Evolutionary conservation across 1,284 basidiomycete genomes (phyloP), one percentile per base, ranked within the genome.

Genomic region (Moesziomyces sp.): DNA sequence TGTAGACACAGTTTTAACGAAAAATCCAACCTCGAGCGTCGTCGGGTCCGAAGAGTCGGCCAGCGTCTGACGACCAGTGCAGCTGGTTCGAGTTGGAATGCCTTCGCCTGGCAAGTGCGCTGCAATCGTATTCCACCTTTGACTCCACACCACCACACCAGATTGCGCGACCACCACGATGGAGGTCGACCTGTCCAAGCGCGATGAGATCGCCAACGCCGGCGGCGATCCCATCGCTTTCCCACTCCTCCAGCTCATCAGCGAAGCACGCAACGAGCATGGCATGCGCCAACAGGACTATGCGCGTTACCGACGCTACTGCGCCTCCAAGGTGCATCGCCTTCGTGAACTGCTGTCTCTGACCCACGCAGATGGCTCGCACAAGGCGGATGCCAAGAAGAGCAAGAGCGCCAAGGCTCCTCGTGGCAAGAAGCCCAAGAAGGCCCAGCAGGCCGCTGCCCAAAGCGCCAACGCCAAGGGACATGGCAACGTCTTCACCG

Each of bases 251-350:
- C 89, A 91, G 83, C 88, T 94, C 64, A 89, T 90, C 56, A 94
- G 93, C 84, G 91, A 94, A 84, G 94, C 97, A 81, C 90, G 94
- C 62, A 94, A 88, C 76, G 91, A 92, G 30, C 95, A 96, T 83
- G 94, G 94, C 23, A 87, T 96, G 75, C 90, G 94, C 65, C 94
- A 93, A 82, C 92, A 91, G 81, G 94, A 97, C 84, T 91, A 90
- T 85, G 86, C 88, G 73, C 90, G 93, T 60, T 95, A 95, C 85
- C 88, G 92, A 91, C 92, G 76, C 57, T 94, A 95, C 80, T 97
- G 94, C 83, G 89, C 92, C 16, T 93, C 93, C 84, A 90, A 93
- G 82, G 91, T 93, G 0, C 93, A 96, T 86, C 91, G 93, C 47
- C 86, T 97, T 51, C 89, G 94, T 66, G 91, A 91, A 42, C 88